Conservation (phyloP, 441 rosid species). For the Mallotus japonicus region DNA sequence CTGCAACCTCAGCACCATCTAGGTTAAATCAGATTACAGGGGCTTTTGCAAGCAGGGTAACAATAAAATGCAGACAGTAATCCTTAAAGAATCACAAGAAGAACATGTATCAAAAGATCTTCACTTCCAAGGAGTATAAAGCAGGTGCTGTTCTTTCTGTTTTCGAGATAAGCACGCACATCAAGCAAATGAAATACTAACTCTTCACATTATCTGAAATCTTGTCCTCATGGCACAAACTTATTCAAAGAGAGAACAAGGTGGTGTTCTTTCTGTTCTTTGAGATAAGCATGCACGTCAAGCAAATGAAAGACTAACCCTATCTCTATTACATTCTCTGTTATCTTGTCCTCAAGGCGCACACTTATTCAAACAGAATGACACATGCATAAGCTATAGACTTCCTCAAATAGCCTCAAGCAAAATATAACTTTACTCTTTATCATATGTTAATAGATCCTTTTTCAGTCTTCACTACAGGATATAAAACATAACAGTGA, state of each 20-base stretch:
- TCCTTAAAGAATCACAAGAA: not conserved
- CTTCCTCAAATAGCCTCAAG: not conserved
- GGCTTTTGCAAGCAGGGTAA: not conserved
- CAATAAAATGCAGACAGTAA: not conserved
- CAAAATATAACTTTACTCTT: not conserved
- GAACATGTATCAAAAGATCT: not conserved
- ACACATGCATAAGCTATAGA: not conserved
- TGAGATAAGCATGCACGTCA: not conserved
- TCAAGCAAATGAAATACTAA: no score
- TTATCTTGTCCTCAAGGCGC: not conserved
- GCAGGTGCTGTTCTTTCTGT: not conserved
- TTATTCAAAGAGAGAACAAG: no score
- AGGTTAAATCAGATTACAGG: not conserved
- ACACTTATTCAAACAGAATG: not conserved
- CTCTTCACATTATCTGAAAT: no score
- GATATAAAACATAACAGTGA: not conserved
- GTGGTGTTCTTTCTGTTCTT: not conserved
- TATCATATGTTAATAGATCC: not conserved
- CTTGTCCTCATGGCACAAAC: no score
- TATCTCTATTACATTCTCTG: not conserved
- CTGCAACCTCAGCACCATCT: not conserved
- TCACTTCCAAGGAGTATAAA: not conserved
- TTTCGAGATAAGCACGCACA: not conserved
- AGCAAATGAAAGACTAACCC: not conserved
- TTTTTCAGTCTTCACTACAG: no score